These are phyloP conservation scores for Thamnidium elegans DNA, from an alignment of 192 early-diverging fungal genomes.

Conservation along the genomic window DNA sequence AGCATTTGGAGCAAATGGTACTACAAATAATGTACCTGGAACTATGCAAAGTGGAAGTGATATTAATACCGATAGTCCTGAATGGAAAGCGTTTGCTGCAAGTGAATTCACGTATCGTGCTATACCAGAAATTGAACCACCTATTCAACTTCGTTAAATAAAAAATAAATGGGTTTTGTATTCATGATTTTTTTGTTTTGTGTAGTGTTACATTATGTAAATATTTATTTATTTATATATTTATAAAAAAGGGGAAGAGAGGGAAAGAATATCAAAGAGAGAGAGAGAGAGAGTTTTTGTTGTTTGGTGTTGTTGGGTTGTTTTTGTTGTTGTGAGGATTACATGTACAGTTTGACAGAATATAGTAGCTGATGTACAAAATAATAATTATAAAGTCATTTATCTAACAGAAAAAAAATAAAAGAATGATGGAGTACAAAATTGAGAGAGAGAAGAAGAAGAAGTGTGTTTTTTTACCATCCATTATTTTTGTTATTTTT, in stretches of 20 bases:
- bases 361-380: too few species aligned
- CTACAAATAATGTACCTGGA: background rate
- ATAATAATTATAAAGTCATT: too few species aligned
- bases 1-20: background rate
- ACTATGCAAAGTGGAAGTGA: background rate
- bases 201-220: background rate
- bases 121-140: constrained; percentile 46
- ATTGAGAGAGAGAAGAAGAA: too few species aligned
- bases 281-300: background rate
- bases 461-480: too few species aligned
- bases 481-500: too few species aligned
- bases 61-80: background rate
- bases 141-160: constrained; percentile 41
- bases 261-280: background rate
- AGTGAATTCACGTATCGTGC: constrained; percentile 33
- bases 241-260: constrained; percentile 4
- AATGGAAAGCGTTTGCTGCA: constrained; percentile 31
- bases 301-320: background rate
- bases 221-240: constrained; percentile 18
- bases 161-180: too few species aligned
- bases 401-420: too few species aligned
- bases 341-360: too few species aligned
- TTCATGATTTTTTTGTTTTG: background rate
- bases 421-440: too few species aligned
- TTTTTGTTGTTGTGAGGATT: background rate